Evolutionary conservation across 345 rosid species (phyloP).

Genomic region (Syzygium aqueum): DNA sequence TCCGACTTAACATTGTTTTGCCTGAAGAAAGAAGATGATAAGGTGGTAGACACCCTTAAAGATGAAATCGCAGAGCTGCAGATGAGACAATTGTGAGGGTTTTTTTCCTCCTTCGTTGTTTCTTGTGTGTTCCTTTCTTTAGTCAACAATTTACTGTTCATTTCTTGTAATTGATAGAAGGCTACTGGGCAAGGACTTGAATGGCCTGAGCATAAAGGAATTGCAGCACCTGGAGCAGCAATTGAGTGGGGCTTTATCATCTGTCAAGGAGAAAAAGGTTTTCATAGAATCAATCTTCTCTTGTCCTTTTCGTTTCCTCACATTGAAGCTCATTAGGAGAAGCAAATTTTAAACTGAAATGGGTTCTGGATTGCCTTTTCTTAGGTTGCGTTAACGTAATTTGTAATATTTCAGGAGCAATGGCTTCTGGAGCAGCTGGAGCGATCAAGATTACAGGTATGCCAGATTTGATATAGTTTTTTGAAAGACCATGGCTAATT

Average conservation of each 20-base stretch:
- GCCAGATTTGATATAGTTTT: not conserved
- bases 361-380: not conserved
- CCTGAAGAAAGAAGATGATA: constrained; percentile 37
- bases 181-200: constrained; percentile 61
- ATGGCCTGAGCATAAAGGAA: constrained; percentile 56
- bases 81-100: constrained; percentile 62
- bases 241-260: constrained; percentile 43
- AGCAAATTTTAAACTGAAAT: not conserved
- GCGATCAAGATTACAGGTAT: constrained; percentile 73
- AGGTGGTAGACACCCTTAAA: constrained; percentile 47
- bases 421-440: constrained; percentile 64
- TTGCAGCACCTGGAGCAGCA: constrained; percentile 68
- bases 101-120: not conserved
- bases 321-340: not conserved
- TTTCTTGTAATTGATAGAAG: constrained; percentile 28
- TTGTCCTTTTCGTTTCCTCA: not conserved
- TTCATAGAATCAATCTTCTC: not conserved
- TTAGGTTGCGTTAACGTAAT: not conserved
- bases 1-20: not conserved
- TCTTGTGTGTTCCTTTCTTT: not conserved
- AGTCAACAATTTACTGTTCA: not conserved
- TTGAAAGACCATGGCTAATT: not conserved
- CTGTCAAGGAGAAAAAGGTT: constrained; percentile 80
- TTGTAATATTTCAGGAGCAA: constrained; percentile 51
- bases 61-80: constrained; percentile 66